Evolutionary conservation across 2,329 filamentous ascomycete species (phyloP), one percentile per base, ranked within the genome.

Genomic region (Xylariaceae sp.): DNA sequence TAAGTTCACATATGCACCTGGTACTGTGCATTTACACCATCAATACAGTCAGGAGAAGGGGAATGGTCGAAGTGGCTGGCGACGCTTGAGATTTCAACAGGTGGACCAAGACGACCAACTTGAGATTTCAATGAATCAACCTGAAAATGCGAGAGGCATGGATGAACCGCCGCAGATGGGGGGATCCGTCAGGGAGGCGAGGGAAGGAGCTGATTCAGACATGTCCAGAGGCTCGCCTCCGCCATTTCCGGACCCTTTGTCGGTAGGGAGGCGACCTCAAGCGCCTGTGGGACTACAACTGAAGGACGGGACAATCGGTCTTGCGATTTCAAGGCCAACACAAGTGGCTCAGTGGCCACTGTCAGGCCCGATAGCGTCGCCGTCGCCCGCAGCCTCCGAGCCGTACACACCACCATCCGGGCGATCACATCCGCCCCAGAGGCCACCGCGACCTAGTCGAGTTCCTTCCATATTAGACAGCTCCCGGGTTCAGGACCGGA

Each of bases 391-490:
- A 29, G 56, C 55, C 14, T 50, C 55, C 13, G 63, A 67, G 36
- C 62, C 67, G 14, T 77, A 76, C 47, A 66, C 67, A 51, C 69
- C 73, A 37, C 70, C 73, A 12, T 61, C 68, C n/a, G 69, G 69
- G 31, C 64, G 66, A 44, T 68, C 69, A 24, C 63, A 68, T 27
- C 68, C 74, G 16, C 78, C 78, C 14, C 73, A 71, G 53, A 67
- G 77, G 46, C 78, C 78, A 8, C 74, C 74, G 9, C 69, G 78
- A 26, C 77, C 78, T 6, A 81, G 76, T 49, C 59, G 67, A 44
- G 74, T 80, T 2, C 75, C 76, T 8, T 79, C 76, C 1, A 71
- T 79, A 23, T 59, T 78, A 16, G 75, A 81, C 50, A 66, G 66
- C 40, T 73, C 76, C 27, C 69, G 64, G 41, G 54, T 76, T 11